Conservation (phyloP, 208 protist genomes). For the Trypanosoma conorhini region DNA sequence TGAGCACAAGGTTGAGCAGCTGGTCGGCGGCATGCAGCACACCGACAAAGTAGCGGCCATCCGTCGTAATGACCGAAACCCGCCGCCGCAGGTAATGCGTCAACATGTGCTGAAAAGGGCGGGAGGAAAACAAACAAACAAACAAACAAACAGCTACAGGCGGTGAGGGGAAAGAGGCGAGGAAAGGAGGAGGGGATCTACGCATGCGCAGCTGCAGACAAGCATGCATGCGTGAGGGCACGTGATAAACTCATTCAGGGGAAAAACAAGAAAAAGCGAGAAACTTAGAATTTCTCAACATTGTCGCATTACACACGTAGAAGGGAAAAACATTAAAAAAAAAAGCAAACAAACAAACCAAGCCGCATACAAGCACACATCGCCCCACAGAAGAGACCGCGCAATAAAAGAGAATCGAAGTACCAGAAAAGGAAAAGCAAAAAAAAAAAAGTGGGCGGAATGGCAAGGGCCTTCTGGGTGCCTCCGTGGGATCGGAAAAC, state of each 20-base stretch:
- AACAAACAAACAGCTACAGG: background rate
- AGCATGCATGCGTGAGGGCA: background rate
- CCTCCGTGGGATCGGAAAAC: background rate
- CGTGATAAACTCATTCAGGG: background rate
- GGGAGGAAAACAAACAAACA: background rate
- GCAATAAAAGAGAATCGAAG: background rate
- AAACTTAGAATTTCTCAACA: no score
- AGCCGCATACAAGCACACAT: background rate
- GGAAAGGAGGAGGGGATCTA: background rate
- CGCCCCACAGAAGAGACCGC: background rate
- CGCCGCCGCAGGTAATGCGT: constrained; percentile 64
- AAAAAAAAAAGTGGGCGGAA: background rate
- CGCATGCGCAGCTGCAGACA: background rate
- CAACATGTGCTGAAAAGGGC: constrained; percentile 42
- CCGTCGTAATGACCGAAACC: constrained; percentile 77
- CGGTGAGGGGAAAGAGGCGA: background rate
- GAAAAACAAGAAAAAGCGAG: background rate
- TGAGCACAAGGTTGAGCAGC: constrained; percentile 80
- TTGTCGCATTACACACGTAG: no score
- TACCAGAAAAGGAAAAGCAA: background rate
- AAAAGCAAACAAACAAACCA: background rate
- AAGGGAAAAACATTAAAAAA: background rate
- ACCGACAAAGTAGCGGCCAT: constrained; percentile 78
- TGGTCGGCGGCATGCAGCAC: constrained; percentile 82
- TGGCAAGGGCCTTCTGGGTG: background rate